Conservation (phyloP, 345 rosid genomes). For the Balakata baccata region DNA sequence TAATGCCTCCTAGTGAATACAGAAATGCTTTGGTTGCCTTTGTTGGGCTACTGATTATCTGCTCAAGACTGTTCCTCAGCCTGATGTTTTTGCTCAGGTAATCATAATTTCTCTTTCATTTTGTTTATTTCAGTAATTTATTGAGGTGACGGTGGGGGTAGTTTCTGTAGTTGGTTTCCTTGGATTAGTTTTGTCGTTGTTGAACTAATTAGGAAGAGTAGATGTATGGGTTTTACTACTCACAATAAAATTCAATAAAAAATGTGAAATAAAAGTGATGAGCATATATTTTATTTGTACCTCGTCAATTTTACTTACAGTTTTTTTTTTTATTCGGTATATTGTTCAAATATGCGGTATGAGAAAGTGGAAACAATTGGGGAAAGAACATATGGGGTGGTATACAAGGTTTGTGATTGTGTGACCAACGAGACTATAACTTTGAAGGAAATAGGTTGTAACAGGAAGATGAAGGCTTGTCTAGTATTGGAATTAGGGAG, state of each 20-base stretch:
- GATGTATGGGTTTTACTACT: too few relatives aligned
- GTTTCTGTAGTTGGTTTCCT: neutral
- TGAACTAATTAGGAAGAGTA: constrained; percentile 15
- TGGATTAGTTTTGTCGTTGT: neutral
- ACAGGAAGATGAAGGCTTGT: constrained; percentile 99
- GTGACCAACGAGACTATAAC: constrained; percentile 86
- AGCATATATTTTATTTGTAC: neutral
- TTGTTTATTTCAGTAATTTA: neutral
- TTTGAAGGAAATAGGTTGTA: constrained; percentile 91
- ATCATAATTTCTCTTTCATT: neutral
- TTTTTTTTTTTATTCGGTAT: neutral
- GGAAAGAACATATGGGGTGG: constrained; percentile 98
- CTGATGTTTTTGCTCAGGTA: constrained; percentile 91
- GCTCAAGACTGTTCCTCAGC: constrained; percentile 82
- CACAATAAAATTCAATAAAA: too few relatives aligned
- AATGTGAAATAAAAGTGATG: too few relatives aligned
- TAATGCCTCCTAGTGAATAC: constrained; percentile 66
- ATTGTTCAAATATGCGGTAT: constrained; percentile 43
- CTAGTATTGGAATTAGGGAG: constrained; percentile 97
- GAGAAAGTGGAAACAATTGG: constrained; percentile 99
- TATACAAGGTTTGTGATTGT: constrained; percentile 92
- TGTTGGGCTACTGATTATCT: constrained; percentile 84
- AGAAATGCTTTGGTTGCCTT: constrained; percentile 65
- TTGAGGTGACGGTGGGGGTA: neutral
- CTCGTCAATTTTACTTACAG: neutral